A percentile compares a stretch with the other conserved stretches of the same genome.
These are phyloP conservation scores for Podospora appendiculata DNA, from an alignment of 495 filamentous ascomycete genomes.

Conservation along the genomic window DNA sequence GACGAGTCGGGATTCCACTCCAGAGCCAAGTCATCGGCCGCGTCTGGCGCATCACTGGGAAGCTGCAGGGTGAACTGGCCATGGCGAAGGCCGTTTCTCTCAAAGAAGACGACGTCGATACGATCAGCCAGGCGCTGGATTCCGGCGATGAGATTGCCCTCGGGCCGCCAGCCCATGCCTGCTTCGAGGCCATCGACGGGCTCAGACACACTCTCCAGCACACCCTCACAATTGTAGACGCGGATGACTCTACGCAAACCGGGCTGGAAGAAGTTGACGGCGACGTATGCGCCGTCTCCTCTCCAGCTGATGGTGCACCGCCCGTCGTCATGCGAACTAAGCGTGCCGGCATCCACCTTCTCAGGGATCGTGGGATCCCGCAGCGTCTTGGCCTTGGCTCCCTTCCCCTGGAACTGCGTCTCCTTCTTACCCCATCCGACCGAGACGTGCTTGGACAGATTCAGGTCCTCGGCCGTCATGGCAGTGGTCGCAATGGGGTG, in stretches of 20 bases:
- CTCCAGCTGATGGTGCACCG: constrained; percentile 78
- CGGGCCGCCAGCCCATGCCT: constrained; percentile 83
- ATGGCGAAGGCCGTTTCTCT: constrained; percentile 90
- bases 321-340: constrained; percentile 64
- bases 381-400: constrained; percentile 83
- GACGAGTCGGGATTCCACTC: constrained; percentile 89
- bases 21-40: constrained; percentile 52
- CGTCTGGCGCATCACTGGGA: constrained; percentile 44
- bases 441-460: constrained; percentile 88
- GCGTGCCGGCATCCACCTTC: constrained; percentile 74
- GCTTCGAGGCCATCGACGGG: constrained; percentile 85
- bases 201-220: constrained; percentile 85
- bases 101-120: constrained; percentile 89
- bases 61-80: constrained; percentile 78
- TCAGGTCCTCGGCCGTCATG: constrained; percentile 68
- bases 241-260: constrained; percentile 67
- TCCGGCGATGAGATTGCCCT: constrained; percentile 80
- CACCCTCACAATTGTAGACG: constrained; percentile 83
- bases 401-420: constrained; percentile 93
- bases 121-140: constrained; percentile 63
- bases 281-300: constrained; percentile 87
- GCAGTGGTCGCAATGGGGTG: constrained; percentile 58
- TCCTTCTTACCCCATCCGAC: constrained; percentile 98
- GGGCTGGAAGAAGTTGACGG: constrained; percentile 67
- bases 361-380: constrained; percentile 93